These are phyloP conservation scores for Chloroidium sp. DNA, from an alignment of 163 green algal species.

Conservation along the genomic window DNA sequence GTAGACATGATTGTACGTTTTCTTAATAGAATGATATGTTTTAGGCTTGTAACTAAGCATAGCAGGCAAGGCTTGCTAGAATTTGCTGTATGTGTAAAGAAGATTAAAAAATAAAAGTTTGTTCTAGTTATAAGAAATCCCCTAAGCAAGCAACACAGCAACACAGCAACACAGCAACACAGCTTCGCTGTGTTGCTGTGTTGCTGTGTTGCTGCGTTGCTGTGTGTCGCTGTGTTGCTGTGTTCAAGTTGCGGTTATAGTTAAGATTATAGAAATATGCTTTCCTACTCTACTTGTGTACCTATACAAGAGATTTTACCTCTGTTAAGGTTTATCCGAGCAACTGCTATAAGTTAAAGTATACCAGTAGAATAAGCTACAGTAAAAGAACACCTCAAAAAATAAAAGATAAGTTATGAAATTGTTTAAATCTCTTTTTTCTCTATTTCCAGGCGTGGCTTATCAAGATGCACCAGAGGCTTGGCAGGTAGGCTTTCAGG, in stretches of 20 bases:
- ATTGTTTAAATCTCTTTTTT: slow-evolving; percentile 20
- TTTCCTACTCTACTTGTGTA: too few relatives aligned
- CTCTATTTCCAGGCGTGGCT: slow-evolving; percentile 18
- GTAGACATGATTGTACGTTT: too few relatives aligned
- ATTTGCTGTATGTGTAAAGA: slow-evolving; percentile 10
- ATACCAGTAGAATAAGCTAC: neutral
- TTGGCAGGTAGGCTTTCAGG: slow-evolving; percentile 53
- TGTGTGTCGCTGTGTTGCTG: too few relatives aligned
- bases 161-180: too few relatives aligned
- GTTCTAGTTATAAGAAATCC: slow-evolving; percentile 29
- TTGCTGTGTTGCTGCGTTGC: too few relatives aligned
- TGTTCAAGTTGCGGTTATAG: too few relatives aligned
- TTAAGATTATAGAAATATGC: too few relatives aligned
- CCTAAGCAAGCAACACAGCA: neutral
- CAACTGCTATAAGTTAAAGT: neutral
- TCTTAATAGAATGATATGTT: too few relatives aligned
- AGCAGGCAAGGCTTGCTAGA: neutral
- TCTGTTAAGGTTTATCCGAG: too few relatives aligned
- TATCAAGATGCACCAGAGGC: slow-evolving; percentile 33
- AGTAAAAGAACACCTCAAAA: neutral
- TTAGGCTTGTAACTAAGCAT: too few relatives aligned
- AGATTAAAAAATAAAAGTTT: slow-evolving; percentile 11
- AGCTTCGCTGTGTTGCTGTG: too few relatives aligned
- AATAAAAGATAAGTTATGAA: slow-evolving; percentile 26
- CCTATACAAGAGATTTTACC: too few relatives aligned